Evolutionary conservation across 129 eudicot genomes (phyloP), one percentile per base, ranked within the genome.

Genomic region (Lactuca saligna): DNA sequence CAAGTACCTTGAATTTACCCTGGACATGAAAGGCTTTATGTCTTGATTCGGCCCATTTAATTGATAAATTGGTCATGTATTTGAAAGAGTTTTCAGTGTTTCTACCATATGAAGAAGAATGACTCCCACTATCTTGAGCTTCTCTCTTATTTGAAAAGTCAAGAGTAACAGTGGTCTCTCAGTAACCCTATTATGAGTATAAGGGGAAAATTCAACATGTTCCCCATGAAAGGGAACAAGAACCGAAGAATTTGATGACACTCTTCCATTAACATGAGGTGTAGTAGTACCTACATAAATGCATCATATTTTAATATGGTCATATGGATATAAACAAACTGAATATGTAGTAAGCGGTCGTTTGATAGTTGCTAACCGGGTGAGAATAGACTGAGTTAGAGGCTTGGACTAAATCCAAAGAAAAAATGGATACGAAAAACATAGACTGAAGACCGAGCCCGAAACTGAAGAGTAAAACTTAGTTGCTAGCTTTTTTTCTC

Each of bases 1-100:
- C 29, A 25, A 25, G 14, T 37, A 94, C 99, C 97, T 94, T 94
- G 65, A 94, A 78, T 79, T 83, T 94, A 34, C 96, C 97, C 73
- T 78, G 79, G 65, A 94, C 90, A 65, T 48, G 61, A 34, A 83
- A 67, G 66, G 79, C 68, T 41, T 51, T 72, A 44, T 66, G 86
- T 65, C 58, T 72, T 72, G 75, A 74, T 54, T 73, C 80, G 50
- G 75, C 84, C 84, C 77, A 81, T 73, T 80, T 85, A 44, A 80
- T 79, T 3, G 81, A 89, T 79, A 94, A 76, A 73, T 75, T 85
- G 61, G 80, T 82, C 78, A 94, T 58, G 79, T 94, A 89, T 13
- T 86, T 87, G 78, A 94, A 94, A 49, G 96, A 96, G 61, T 15
- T 57, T 70, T 87, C 93, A 57, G 54, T 71, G 15, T 81, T 90